Evolutionary conservation across 2,329 filamentous ascomycete genomes (phyloP).

Genomic region (Aureobasidium sp.): DNA sequence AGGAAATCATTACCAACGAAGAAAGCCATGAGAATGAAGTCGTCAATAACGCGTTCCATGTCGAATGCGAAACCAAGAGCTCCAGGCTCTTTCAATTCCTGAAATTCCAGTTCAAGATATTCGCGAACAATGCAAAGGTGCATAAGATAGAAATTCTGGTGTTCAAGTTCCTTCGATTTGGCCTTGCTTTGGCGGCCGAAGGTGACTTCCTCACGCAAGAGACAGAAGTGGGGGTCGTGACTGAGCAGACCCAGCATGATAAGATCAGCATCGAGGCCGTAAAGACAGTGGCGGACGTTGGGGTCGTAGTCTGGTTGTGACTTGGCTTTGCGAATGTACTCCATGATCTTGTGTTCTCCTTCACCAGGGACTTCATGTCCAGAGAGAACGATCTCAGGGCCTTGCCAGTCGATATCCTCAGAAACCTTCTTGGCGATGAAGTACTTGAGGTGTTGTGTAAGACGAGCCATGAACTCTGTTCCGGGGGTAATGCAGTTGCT

Average conservation of each 20-base stretch:
- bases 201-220: slow-evolving; percentile 93
- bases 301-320: slow-evolving; percentile 87
- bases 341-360: slow-evolving; percentile 99
- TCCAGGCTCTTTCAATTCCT: slow-evolving; percentile 72
- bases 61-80: slow-evolving; percentile 72
- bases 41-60: slow-evolving; percentile 93
- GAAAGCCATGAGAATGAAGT: slow-evolving; percentile 99
- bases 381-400: slow-evolving; percentile 89
- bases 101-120: slow-evolving; percentile 94
- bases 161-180: slow-evolving; percentile 93
- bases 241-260: slow-evolving; percentile 98
- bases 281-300: slow-evolving; percentile 92
- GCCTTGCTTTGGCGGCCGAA: slow-evolving; percentile 82
- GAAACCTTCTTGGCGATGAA: slow-evolving; percentile 99
- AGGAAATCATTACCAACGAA: slow-evolving; percentile 99
- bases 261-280: slow-evolving; percentile 92
- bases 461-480: slow-evolving; percentile 95
- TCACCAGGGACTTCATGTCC: slow-evolving; percentile 97
- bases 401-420: slow-evolving; percentile 95
- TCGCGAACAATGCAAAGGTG: slow-evolving; percentile 97
- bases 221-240: slow-evolving; percentile 96
- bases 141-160: slow-evolving; percentile 97
- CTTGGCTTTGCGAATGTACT: slow-evolving; percentile 97
- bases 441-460: slow-evolving; percentile 90
- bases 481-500: slow-evolving; percentile 98